These are phyloP conservation scores for Seiridium unicorne DNA, from an alignment of 2,329 filamentous ascomycete species.

Conservation along the genomic window DNA sequence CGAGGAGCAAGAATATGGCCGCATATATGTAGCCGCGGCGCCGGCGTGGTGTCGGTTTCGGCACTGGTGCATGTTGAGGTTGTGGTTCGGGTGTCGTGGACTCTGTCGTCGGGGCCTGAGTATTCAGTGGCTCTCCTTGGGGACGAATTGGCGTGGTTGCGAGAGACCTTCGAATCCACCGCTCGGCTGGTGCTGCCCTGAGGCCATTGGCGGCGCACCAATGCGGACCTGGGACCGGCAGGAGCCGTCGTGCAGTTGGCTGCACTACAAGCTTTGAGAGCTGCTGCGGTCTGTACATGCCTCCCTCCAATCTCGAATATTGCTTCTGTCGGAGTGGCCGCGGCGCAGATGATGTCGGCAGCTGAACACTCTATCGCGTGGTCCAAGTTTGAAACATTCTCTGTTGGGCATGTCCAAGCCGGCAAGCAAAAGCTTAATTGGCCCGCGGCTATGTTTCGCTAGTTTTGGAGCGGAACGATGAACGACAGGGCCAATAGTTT, in stretches of 20 bases:
- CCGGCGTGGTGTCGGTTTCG: not conserved
- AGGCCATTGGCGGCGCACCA: not conserved
- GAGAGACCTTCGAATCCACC: not conserved
- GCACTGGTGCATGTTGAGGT: not conserved
- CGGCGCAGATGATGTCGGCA: too few species aligned
- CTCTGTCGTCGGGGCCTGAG: not conserved
- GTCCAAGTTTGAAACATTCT: not conserved
- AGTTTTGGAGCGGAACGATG: too few species aligned
- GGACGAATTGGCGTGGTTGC: not conserved
- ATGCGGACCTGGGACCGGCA: not conserved
- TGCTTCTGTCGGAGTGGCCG: not conserved
- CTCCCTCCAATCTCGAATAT: not conserved
- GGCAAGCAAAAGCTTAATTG: not conserved
- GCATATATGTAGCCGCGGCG: constrained; percentile 4
- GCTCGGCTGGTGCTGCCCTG: not conserved
- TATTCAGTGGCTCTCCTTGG: not conserved
- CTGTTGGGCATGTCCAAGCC: not conserved
- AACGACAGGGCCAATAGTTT: too few species aligned
- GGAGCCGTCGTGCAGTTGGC: not conserved
- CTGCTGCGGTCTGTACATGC: not conserved
- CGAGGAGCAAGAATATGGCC: constrained; percentile 38
- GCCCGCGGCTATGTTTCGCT: not conserved
- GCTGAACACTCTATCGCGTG: too few species aligned
- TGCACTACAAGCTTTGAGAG: not conserved
- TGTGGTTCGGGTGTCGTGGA: not conserved